Percentiles rank a stretch among this genome's conserved stretches.
phyloP scores from a whole-genome alignment of 2,329 filamentous ascomycete species.

The Cephalotrichum gorgonifer region DNA sequence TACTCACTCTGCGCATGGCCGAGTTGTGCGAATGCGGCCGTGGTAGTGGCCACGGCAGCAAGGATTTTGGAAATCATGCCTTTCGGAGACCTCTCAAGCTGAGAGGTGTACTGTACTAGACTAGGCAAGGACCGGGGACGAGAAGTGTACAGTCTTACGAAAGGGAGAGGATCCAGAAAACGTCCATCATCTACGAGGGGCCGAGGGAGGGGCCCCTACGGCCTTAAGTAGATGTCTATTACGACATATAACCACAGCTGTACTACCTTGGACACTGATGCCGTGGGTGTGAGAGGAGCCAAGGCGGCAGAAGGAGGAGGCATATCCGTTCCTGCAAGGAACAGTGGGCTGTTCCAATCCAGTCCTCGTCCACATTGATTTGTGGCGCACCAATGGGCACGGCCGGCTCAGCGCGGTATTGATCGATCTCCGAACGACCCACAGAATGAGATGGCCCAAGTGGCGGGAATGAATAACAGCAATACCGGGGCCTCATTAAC shows the following conservation, averaged over 20 bases:
- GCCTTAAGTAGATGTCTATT: neutral
- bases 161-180: too few relatives aligned
- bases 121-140: too few relatives aligned
- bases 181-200: neutral
- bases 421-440: too few relatives aligned
- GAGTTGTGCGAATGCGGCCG: neutral
- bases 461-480: neutral
- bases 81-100: neutral
- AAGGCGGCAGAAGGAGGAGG: neutral
- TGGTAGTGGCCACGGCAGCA: neutral
- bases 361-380: neutral
- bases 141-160: too few relatives aligned
- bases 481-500: neutral
- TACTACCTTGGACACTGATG: neutral
- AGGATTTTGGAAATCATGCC: slow-evolving; percentile 4
- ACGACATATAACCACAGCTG: neutral
- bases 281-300: neutral
- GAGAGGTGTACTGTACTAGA: too few relatives aligned
- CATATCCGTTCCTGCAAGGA: neutral
- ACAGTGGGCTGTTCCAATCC: neutral
- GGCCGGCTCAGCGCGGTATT: neutral
- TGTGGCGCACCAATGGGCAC: neutral
- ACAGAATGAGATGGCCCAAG: neutral
- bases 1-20: slow-evolving; percentile 3
- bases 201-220: neutral